phyloP scores from a whole-genome alignment of 306 rosid genomes.

The Oxytropis ochrocephala region DNA sequence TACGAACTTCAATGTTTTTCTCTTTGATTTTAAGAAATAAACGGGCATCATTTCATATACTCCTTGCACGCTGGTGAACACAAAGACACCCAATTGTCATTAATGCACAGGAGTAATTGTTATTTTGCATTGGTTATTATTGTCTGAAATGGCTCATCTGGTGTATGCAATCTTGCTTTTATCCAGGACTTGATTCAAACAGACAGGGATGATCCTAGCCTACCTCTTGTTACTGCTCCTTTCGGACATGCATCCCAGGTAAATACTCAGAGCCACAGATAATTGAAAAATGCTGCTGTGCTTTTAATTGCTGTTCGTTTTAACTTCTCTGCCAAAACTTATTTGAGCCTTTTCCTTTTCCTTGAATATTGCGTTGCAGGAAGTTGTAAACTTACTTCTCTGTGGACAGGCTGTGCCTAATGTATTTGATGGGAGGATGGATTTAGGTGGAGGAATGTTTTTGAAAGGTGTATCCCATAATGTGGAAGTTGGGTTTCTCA shows the following conservation, averaged over 20 bases:
- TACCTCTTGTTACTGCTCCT: conserved; percentile 85
- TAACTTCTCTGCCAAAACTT: neutral
- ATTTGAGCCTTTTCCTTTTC: neutral
- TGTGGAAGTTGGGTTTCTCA: too few relatives aligned
- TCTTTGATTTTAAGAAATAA: neutral
- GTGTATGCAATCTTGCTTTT: conserved; percentile 5
- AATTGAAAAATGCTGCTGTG: neutral
- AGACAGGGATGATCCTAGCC: conserved; percentile 85
- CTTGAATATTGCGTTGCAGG: conserved; percentile 41
- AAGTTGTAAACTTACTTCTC: conserved; percentile 79
- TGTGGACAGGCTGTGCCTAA: conserved; percentile 86
- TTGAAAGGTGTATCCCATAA: too few relatives aligned
- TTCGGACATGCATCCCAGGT: conserved; percentile 96
- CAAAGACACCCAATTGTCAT: neutral
- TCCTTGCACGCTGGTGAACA: neutral
- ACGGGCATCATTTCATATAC: neutral
- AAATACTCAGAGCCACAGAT: neutral
- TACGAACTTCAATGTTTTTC: neutral
- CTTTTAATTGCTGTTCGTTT: neutral
- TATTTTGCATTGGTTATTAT: conserved; percentile 1
- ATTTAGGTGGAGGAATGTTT: too few relatives aligned
- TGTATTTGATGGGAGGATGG: conserved; percentile 49
- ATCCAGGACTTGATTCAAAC: conserved; percentile 65
- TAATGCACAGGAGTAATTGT: neutral
- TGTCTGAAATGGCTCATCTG: neutral